Base-by-base conservation (phyloP, 2,329 filamentous ascomycete genomes). In the Fusarium udum region DNA sequence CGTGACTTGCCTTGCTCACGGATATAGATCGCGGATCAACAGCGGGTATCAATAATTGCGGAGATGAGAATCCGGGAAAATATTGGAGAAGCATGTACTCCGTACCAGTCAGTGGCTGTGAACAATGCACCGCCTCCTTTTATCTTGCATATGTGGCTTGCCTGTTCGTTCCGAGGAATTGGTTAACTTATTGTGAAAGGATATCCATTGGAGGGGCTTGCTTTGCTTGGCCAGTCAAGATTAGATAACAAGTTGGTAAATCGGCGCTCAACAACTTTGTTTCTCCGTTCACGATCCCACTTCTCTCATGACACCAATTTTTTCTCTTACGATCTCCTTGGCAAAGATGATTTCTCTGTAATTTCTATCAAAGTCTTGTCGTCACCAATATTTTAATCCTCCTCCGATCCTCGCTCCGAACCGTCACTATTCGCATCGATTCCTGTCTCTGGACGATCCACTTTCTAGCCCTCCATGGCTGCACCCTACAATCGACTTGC, bases 231-330 rank as follows among this genome's bases (percentile, higher is more conserved):
- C 64, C 58, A 67, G 64, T 62, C 72, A 75, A 69, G 67, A 75
- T 77, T 73, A 78, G 76, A 78, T 78, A 77, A 78, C 75, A 65
- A 65, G 66, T 70, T 70, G 46, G 53, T 69, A 71, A 76, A 78
- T 64, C 71, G 71, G 69, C 51, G 61, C 64, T 73, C 72, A 75
- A 75, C 72, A 73, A 74, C 65, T 74, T 75, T 75, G 59, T 75
- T 73, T 75, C 72, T 75, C 70, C 73, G 66, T 75, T 72, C 66
- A 67, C 72, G 72, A 75, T 75, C 61, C 72, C 71, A 74, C 71
- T 65, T 74, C 71, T 69, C 64, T 56, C 40, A 68, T 66, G 37
- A 61, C 65, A 75, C 59, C 56, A 53, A 61, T 65, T 73, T 71
- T 71, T 67, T 42, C 59, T 45, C 56, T 73, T 61, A 58, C 63